Conservation (phyloP, 2,329 filamentous ascomycete species). For the Thelonectria discophora region DNA sequence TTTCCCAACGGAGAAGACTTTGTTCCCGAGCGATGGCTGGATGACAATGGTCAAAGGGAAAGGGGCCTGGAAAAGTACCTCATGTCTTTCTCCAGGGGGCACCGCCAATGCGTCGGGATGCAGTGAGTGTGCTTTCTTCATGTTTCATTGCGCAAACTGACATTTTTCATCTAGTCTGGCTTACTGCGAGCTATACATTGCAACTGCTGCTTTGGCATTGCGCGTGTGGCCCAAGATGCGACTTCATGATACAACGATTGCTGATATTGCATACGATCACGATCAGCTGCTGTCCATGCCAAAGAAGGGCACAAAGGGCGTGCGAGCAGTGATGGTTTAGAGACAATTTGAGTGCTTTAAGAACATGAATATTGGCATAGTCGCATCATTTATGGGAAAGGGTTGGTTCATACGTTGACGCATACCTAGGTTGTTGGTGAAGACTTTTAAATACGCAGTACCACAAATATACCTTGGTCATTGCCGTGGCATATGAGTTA, state of each 20-base stretch:
- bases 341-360: too few relatives aligned
- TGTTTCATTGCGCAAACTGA: slow-evolving; percentile 13
- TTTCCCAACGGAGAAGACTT: slow-evolving; percentile 46
- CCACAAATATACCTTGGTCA: too few relatives aligned
- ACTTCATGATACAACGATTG: slow-evolving; percentile 9
- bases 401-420: too few relatives aligned
- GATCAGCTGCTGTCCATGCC: slow-evolving; percentile 13
- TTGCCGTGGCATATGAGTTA: too few relatives aligned
- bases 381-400: too few relatives aligned
- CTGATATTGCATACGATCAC: slow-evolving; percentile 20
- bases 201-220: slow-evolving; percentile 33
- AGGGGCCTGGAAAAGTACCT: slow-evolving; percentile 45
- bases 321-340: slow-evolving; percentile 1
- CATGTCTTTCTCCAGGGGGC: slow-evolving; percentile 51
- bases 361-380: too few relatives aligned
- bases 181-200: slow-evolving; percentile 40
- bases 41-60: slow-evolving; percentile 36
- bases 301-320: slow-evolving; percentile 19
- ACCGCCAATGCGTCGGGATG: slow-evolving; percentile 49
- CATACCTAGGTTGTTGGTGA: too few relatives aligned
- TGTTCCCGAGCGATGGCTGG: slow-evolving; percentile 50
- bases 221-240: slow-evolving; percentile 27
- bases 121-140: slow-evolving; percentile 13
- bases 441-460: too few relatives aligned
- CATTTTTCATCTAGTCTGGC: slow-evolving; percentile 27